phyloP scores from a whole-genome alignment of 2,329 filamentous ascomycete species.

The Metarhizium album region DNA sequence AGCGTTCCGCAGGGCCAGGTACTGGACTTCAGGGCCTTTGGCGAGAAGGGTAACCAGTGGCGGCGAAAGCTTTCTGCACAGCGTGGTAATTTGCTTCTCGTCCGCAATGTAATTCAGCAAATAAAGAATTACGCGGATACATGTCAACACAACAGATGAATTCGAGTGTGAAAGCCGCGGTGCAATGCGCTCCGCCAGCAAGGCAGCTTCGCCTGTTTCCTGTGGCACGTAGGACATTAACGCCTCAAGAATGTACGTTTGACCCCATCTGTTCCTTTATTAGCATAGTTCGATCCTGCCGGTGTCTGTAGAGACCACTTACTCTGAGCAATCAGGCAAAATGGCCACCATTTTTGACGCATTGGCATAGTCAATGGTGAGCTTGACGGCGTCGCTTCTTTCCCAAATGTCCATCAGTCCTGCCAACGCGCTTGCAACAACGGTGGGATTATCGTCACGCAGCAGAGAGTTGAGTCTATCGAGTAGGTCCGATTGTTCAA shows the following conservation, averaged over 20 bases:
- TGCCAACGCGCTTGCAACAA: slow-evolving; percentile 88
- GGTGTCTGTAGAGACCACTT: slow-evolving; percentile 25
- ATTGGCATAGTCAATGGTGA: slow-evolving; percentile 95
- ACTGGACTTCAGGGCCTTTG: slow-evolving; percentile 97
- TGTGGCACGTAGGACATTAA: slow-evolving; percentile 97
- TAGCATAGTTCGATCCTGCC: not conserved
- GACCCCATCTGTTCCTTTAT: slow-evolving; percentile 68
- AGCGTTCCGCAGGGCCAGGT: slow-evolving; percentile 86
- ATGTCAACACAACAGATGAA: slow-evolving; percentile 90
- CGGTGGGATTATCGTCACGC: slow-evolving; percentile 92
- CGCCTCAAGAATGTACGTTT: slow-evolving; percentile 96
- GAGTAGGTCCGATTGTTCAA: slow-evolving; percentile 86
- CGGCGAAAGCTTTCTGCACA: slow-evolving; percentile 89
- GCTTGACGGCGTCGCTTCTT: slow-evolving; percentile 89
- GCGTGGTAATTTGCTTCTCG: slow-evolving; percentile 71
- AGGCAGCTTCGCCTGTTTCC: slow-evolving; percentile 74
- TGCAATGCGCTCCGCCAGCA: slow-evolving; percentile 86
- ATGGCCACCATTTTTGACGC: slow-evolving; percentile 98
- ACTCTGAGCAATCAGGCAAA: slow-evolving; percentile 93
- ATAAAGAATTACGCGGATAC: slow-evolving; percentile 91
- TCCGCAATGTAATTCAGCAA: slow-evolving; percentile 98
- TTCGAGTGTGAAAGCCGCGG: slow-evolving; percentile 96
- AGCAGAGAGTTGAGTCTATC: slow-evolving; percentile 82
- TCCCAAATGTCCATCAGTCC: slow-evolving; percentile 97
- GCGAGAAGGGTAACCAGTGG: slow-evolving; percentile 89